Evolutionary conservation across 2,329 filamentous ascomycete species (phyloP).

Genomic region (Alternaria panax): DNA sequence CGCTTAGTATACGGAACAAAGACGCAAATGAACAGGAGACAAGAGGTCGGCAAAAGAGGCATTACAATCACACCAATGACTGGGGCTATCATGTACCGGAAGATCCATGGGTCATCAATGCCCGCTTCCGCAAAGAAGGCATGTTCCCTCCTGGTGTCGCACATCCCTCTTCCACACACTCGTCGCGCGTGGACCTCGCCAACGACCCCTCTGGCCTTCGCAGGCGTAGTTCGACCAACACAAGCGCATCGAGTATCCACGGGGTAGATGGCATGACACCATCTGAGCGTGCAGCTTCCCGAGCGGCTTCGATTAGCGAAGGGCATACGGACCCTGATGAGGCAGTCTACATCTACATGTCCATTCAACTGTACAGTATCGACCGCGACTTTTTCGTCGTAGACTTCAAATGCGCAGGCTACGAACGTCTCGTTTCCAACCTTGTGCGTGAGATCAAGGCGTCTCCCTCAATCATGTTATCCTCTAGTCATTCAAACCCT

Average conservation of each 20-base stretch:
- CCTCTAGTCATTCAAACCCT: conserved; percentile 18
- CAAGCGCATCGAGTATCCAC: conserved; percentile 39
- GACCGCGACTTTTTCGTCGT: conserved; percentile 93
- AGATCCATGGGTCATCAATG: conserved; percentile 93
- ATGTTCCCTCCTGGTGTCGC: conserved; percentile 63
- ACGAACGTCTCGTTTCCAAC: conserved; percentile 77
- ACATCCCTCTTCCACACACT: conserved; percentile 60
- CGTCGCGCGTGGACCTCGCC: conserved; percentile 56
- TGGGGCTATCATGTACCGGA: conserved; percentile 83
- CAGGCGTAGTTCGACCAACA: conserved; percentile 43
- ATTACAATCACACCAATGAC: conserved; percentile 57
- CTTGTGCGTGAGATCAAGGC: conserved; percentile 52
- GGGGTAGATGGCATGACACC: conserved; percentile 38
- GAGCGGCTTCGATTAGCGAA: conserved; percentile 24
- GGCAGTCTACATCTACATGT: conserved; percentile 90
- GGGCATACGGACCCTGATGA: conserved; percentile 60
- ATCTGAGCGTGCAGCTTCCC: conserved; percentile 21
- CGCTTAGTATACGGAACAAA: conserved; percentile 42
- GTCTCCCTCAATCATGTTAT: conserved; percentile 25
- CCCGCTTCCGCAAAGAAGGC: conserved; percentile 85
- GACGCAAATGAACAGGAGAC: conserved; percentile 24
- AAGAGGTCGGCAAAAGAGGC: conserved; percentile 51
- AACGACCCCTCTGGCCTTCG: conserved; percentile 35
- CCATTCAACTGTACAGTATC: conserved; percentile 74
- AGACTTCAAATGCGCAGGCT: conserved; percentile 98